phyloP scores from a whole-genome alignment of 2,329 filamentous ascomycete species.

The Sphaceloma murrayae region DNA sequence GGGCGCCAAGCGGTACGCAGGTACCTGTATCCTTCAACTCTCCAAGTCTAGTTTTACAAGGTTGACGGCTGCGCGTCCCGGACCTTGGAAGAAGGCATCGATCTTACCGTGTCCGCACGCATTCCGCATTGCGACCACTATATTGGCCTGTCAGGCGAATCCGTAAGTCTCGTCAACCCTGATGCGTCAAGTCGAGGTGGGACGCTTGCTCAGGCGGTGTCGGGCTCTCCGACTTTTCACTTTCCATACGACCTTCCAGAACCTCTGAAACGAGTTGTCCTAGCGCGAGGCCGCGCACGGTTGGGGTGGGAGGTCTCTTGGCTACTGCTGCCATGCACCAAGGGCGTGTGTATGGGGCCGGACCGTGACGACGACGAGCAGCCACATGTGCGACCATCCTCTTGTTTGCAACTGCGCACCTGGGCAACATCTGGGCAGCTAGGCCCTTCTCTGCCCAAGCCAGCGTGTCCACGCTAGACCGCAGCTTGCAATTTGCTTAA shows the following conservation, averaged over 20 bases:
- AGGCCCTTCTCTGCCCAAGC: neutral
- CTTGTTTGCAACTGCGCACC: neutral
- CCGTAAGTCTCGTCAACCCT: no score
- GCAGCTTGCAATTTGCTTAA: slow-evolving; percentile 14
- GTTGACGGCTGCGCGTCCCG: no score
- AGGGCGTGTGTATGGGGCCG: no score
- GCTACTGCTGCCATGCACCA: no score
- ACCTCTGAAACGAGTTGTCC: neutral
- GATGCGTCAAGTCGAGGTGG: neutral
- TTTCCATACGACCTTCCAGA: neutral
- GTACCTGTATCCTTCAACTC: no score
- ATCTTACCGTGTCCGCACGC: no score
- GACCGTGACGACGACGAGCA: neutral
- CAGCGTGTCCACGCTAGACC: slow-evolving; percentile 7
- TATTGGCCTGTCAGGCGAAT: no score
- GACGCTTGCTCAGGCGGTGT: neutral
- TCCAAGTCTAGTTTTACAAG: no score
- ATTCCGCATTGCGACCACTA: no score
- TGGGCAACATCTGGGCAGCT: slow-evolving; percentile 10
- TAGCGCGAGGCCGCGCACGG: neutral
- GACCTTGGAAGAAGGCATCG: no score
- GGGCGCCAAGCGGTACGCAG: no score
- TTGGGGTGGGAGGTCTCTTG: no score
- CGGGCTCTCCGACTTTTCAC: neutral
- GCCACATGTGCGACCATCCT: neutral